Conservation (phyloP, 108 stramenopile species). For the Epithemia pelagica region DNA sequence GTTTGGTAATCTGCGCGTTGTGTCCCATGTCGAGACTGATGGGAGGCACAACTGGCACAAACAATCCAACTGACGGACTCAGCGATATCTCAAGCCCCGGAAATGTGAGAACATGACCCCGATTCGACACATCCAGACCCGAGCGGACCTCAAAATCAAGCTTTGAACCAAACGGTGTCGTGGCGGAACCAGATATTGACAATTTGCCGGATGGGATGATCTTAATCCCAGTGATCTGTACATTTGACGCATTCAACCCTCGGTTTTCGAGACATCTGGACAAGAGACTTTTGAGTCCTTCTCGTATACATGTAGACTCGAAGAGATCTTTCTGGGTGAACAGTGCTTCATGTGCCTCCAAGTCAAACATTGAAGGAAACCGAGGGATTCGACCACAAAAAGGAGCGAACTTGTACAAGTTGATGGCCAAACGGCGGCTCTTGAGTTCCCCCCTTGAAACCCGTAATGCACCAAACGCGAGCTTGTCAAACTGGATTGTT, state of each 20-base stretch:
- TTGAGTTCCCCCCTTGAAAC: conserved; percentile 20
- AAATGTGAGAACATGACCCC: conserved; percentile 45
- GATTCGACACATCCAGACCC: conserved; percentile 19
- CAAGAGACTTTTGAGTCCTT: conserved; percentile 28
- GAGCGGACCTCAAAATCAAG: conserved; percentile 39
- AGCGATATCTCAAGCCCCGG: conserved; percentile 40
- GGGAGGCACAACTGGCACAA: conserved; percentile 40
- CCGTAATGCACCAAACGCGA: conserved; percentile 27
- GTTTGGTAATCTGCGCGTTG: conserved; percentile 26
- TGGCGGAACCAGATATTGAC: conserved; percentile 28
- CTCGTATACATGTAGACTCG: conserved; percentile 26
- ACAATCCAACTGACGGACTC: conserved; percentile 25
- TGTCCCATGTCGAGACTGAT: conserved; percentile 43
- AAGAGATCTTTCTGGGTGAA: conserved; percentile 35
- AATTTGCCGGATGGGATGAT: conserved; percentile 24
- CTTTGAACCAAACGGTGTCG: conserved; percentile 26
- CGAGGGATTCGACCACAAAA: background rate
- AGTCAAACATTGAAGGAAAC: conserved; percentile 31
- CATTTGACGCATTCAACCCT: background rate
- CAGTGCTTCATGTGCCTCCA: conserved; percentile 25
- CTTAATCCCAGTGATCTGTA: background rate
- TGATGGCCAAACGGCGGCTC: conserved; percentile 17
- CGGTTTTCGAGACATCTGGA: conserved; percentile 18
- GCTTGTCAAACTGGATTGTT: conserved; percentile 17
- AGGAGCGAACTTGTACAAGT: conserved; percentile 11